A percentile compares a stretch with the other conserved stretches of the same genome.
Evolutionary conservation across 164 flowering plant species (phyloP).

Genomic region (Nymphaea thermarum): DNA sequence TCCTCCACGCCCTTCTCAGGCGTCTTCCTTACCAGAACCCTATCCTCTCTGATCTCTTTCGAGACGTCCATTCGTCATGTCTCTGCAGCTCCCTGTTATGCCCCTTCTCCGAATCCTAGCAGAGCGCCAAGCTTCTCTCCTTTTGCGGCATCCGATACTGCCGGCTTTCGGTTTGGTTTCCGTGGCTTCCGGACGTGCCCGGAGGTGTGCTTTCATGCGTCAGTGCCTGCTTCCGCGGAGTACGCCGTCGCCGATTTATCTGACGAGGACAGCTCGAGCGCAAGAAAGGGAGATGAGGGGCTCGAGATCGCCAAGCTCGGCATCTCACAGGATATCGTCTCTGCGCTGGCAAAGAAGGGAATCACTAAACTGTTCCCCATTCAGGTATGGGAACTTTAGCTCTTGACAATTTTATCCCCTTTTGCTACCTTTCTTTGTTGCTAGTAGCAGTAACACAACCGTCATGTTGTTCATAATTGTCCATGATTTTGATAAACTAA

Average conservation of each 20-base stretch:
- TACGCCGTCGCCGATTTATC: constrained; percentile 28
- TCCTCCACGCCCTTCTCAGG: background rate
- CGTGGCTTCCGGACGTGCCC: background rate
- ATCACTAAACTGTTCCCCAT: constrained; percentile 76
- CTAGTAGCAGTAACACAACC: background rate
- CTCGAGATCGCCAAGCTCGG: constrained; percentile 80
- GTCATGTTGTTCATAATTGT: background rate
- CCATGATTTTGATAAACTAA: background rate
- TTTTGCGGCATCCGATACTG: background rate
- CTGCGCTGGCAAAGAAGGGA: constrained; percentile 47
- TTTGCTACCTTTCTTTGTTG: too few species aligned
- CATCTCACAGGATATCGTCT: constrained; percentile 47
- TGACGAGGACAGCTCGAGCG: constrained; percentile 26
- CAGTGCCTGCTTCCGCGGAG: constrained; percentile 12
- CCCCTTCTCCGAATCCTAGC: background rate
- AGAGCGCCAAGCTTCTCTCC: background rate
- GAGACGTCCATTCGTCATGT: background rate
- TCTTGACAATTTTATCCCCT: background rate
- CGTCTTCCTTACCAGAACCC: background rate
- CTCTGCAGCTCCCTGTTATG: background rate
- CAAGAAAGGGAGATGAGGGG: constrained; percentile 33
- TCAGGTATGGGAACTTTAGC: constrained; percentile 34
- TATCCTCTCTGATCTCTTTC: background rate
- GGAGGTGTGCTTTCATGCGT: background rate
- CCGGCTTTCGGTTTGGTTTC: background rate